Conservation (phyloP, 495 filamentous ascomycete species). For the Penicillium malachiteum region DNA sequence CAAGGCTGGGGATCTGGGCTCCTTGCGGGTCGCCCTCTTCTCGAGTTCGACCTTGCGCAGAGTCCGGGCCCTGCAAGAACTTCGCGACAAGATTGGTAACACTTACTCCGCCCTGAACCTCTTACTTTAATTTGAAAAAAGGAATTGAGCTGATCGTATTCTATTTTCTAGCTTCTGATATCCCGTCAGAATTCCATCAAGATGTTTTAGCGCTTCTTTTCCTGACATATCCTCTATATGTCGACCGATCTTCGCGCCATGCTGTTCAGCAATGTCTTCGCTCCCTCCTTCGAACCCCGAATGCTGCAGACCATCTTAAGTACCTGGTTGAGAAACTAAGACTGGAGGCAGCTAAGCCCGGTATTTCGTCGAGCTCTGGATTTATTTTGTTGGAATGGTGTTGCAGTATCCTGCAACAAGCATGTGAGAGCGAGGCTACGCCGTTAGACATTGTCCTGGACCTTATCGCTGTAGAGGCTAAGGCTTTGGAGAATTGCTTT, state of each 20-base stretch:
- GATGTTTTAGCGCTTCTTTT: constrained; percentile 69
- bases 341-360: constrained; percentile 67
- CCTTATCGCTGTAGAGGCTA: constrained; percentile 60
- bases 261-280: constrained; percentile 77
- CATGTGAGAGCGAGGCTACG: constrained; percentile 44
- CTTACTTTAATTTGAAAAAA: not conserved
- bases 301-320: constrained; percentile 51
- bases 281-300: constrained; percentile 56
- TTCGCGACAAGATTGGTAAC: constrained; percentile 48
- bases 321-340: constrained; percentile 57
- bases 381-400: constrained; percentile 94
- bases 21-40: constrained; percentile 43
- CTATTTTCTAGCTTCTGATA: constrained; percentile 25
- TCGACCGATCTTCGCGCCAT: constrained; percentile 77
- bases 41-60: constrained; percentile 51
- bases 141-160: constrained; percentile 11
- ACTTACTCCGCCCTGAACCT: constrained; percentile 1
- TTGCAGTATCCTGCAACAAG: constrained; percentile 67
- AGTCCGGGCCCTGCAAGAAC: constrained; percentile 47
- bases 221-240: constrained; percentile 81
- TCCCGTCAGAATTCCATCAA: constrained; percentile 35
- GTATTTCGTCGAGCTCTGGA: constrained; percentile 73
- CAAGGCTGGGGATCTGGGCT: constrained; percentile 47
- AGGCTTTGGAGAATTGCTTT: constrained; percentile 73
- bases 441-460: constrained; percentile 69